A percentile compares a stretch with the other conserved stretches of the same genome.
These are phyloP conservation scores for Metschnikowia picachoensis DNA, from an alignment of 805 yeast species.

Conservation along the genomic window DNA sequence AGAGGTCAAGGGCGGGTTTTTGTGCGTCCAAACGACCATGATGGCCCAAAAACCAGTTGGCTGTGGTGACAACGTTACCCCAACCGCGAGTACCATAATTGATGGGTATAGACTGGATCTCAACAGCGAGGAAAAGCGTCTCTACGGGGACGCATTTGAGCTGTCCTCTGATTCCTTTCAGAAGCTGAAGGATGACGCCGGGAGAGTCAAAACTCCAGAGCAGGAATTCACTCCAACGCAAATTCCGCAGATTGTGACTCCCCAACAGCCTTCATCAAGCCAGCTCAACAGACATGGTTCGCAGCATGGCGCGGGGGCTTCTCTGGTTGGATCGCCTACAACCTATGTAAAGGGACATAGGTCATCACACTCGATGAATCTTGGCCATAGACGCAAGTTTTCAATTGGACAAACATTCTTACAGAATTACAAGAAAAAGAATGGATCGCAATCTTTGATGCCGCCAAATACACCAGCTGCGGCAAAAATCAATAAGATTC, in stretches of 20 bases:
- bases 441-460: conserved; percentile 36
- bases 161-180: conserved; percentile 30
- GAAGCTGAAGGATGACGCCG: conserved; percentile 17
- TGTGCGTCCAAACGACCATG: conserved; percentile 55
- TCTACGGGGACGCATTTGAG: conserved; percentile 40
- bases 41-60: conserved; percentile 41
- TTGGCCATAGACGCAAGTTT: conserved; percentile 56
- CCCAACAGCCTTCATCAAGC: conserved; percentile 14
- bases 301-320: conserved; percentile 26
- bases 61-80: conserved; percentile 13
- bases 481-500: conserved; percentile 30
- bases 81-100: conserved; percentile 16
- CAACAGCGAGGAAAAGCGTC: conserved; percentile 28
- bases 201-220: conserved; percentile 28
- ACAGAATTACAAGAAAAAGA: conserved; percentile 46
- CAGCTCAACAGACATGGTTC: conserved; percentile 39
- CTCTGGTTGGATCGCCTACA: conserved; percentile 8
- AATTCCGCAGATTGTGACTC: conserved; percentile 15
- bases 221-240: not conserved
- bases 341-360: conserved; percentile 28
- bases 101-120: conserved; percentile 20
- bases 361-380: conserved; percentile 34
- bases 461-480: conserved; percentile 60
- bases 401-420: conserved; percentile 57
- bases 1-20: conserved; percentile 92